Base-by-base conservation (phyloP, 495 filamentous ascomycete genomes). In the Aspergillus haitiensis region DNA sequence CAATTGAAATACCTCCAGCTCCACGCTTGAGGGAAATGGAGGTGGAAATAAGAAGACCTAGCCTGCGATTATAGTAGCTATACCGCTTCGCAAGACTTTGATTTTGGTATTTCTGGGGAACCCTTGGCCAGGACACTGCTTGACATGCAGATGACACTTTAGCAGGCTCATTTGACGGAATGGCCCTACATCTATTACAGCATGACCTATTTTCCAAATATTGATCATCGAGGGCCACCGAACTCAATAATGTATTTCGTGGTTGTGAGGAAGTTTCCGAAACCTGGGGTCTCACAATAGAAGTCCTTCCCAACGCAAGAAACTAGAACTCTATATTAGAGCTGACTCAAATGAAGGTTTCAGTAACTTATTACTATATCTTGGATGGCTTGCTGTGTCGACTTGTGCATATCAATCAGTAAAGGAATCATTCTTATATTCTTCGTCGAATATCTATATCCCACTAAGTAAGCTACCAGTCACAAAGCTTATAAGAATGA, bases 41-140 rank as follows among this genome's bases (percentile, higher is more conserved):
- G 31, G 52, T 40, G 21, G 52, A 55, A 16, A 55, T 45, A 12
- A 55, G 21, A 15, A 55, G 37, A 13, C 52, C 52, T 7, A 55
- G 12, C 18, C 13, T 45, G 39, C 52, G 52, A 37, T 31, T 21
- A 45, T 6, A 7, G n/a, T 32, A 55, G 5, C 6, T 31, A n/a
- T 45, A 55, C 12, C 42, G 5, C 15, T 46, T 46, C 12, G 7
- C 7, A 15, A 16, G 13, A 15, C 15, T 46, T 16, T 46, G 16
- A 8, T 6, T 8, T 13, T 16, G 11, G 13, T 13, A 46, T n/a
- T 16, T 16, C 3, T 46, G 42, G n/a, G 18, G 4, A 40, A 40
- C 2, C 37, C 37, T 40, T 13, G 37, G 13, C 8, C 9, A 13
- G 37, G 37, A 27, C 21, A 1, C 21, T 3, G 3, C 21, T 40